Percentiles rank a stretch among this genome's conserved stretches.
Conservation (phyloP, 306 rosid genomes). For the Dryas drummondii region DNA sequence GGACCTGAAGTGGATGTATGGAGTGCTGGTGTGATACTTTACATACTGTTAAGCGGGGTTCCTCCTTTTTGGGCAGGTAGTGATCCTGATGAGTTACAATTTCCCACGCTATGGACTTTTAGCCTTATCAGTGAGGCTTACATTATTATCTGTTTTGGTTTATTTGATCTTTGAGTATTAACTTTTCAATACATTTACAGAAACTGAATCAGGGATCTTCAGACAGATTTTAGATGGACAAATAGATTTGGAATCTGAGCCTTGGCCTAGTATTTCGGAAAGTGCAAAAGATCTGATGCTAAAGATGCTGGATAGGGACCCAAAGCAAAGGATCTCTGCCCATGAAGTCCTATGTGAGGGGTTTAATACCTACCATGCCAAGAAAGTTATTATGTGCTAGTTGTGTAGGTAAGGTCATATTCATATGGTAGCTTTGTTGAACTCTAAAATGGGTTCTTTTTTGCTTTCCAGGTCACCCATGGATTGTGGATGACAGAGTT, state of each 20-base stretch:
- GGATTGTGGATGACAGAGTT: conserved; percentile 81
- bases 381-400: neutral
- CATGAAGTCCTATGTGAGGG: conserved; percentile 85
- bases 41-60: conserved; percentile 83
- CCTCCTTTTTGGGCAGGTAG: conserved; percentile 98
- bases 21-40: conserved; percentile 95
- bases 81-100: conserved; percentile 23
- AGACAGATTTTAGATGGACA: conserved; percentile 68
- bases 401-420: conserved; percentile 12
- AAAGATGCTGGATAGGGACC: conserved; percentile 75
- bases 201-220: conserved; percentile 84
- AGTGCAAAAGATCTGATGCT: conserved; percentile 73
- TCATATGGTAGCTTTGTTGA: conserved; percentile 13
- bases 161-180: conserved; percentile 16
- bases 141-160: neutral
- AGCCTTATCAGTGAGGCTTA: conserved; percentile 7
- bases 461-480: conserved; percentile 66
- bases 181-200: conserved; percentile 41
- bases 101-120: conserved; percentile 6
- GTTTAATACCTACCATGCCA: conserved; percentile 17
- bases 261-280: conserved; percentile 85
- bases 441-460: conserved; percentile 23
- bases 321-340: conserved; percentile 68
- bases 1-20: conserved; percentile 90
- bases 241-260: conserved; percentile 71